Evolutionary conservation across 257 asterid genomes (phyloP).

Genomic region (Rubia yunnanensis): DNA sequence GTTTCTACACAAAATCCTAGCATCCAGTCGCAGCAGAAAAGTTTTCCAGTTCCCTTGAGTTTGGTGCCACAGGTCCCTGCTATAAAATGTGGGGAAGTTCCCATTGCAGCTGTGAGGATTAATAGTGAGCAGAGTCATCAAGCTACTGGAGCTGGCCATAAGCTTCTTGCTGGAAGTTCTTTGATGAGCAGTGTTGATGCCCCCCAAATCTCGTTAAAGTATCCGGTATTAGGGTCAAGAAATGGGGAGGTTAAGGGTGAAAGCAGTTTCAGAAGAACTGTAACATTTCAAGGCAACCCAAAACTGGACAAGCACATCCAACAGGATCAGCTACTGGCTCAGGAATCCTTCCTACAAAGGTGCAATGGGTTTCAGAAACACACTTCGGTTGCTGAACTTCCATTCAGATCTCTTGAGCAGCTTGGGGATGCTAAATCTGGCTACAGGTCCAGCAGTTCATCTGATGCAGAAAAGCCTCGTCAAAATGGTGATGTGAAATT

Average conservation of each 20-base stretch:
- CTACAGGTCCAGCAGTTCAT: constrained; percentile 33
- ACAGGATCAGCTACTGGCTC: constrained; percentile 14
- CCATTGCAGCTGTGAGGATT: constrained; percentile 21
- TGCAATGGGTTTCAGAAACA: constrained; percentile 34
- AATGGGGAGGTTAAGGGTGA: constrained; percentile 34
- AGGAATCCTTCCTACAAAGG: constrained; percentile 39
- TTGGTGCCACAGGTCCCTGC: constrained; percentile 34
- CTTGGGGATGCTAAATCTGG: constrained; percentile 23
- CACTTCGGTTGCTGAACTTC: constrained; percentile 24
- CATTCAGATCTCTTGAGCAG: constrained; percentile 28
- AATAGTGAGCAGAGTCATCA: constrained; percentile 24
- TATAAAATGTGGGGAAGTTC: constrained; percentile 39
- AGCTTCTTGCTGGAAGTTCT: constrained; percentile 26
- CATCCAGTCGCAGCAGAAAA: constrained; percentile 24
- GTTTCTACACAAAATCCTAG: constrained; percentile 25
- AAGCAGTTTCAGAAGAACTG: constrained; percentile 26
- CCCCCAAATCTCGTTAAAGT: constrained; percentile 40
- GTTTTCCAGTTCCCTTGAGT: constrained; percentile 24
- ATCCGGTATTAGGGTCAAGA: constrained; percentile 42
- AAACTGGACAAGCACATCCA: constrained; percentile 27
- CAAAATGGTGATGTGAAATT: constrained; percentile 75
- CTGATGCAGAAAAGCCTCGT: constrained; percentile 48
- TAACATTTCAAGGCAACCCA: constrained; percentile 24
- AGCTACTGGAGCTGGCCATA: constrained; percentile 27
- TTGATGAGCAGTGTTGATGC: constrained; percentile 29